Conservation (phyloP, 805 yeast genomes). For the Clavispora phyllophila region DNA sequence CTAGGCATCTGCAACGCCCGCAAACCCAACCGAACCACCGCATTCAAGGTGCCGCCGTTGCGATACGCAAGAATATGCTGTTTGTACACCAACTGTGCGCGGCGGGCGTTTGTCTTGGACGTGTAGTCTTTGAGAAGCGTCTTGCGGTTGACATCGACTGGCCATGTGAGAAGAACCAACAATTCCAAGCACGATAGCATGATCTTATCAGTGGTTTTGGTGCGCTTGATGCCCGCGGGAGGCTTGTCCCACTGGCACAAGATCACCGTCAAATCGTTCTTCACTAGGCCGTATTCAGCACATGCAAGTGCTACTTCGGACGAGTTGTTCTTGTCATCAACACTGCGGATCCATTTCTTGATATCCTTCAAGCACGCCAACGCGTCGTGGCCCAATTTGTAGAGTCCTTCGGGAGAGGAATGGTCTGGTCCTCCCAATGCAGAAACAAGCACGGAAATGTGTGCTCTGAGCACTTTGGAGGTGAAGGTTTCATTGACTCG, state of each 20-base stretch:
- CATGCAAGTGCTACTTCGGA: constrained; percentile 87
- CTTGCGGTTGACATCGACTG: constrained; percentile 60
- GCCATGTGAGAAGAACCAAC: constrained; percentile 83
- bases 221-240: constrained; percentile 17
- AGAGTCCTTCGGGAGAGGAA: constrained; percentile 49
- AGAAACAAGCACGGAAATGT: constrained; percentile 74
- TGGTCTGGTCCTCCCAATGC: constrained; percentile 91
- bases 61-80: constrained; percentile 54
- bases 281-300: constrained; percentile 69
- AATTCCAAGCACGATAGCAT: constrained; percentile 73
- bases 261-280: constrained; percentile 69
- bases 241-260: constrained; percentile 65
- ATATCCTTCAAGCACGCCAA: constrained; percentile 80
- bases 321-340: constrained; percentile 66
- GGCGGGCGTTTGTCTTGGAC: constrained; percentile 49
- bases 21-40: constrained; percentile 63
- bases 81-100: constrained; percentile 62
- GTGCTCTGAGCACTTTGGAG: constrained; percentile 52
- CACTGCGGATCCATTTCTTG: constrained; percentile 80
- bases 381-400: constrained; percentile 85
- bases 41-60: constrained; percentile 59
- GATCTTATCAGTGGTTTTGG: constrained; percentile 46
- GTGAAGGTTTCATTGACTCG: constrained; percentile 32
- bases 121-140: constrained; percentile 41
- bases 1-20: constrained; percentile 51